These are phyloP conservation scores for Tulasnella sp. DNA, from an alignment of 768 basidiomycete genomes.

Conservation along the genomic window DNA sequence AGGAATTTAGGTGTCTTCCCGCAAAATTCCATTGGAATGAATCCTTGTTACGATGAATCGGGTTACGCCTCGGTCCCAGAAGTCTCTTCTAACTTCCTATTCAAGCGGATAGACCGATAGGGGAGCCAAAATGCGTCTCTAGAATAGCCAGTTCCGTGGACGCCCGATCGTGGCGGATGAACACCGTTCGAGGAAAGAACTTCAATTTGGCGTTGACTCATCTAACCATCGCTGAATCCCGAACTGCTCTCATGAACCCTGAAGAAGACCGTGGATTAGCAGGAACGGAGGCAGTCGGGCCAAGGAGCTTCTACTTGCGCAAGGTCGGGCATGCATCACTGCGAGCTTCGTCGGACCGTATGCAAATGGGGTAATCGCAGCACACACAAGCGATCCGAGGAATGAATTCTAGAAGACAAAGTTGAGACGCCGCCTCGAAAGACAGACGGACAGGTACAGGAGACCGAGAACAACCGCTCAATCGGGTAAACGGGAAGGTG, in stretches of 20 bases:
- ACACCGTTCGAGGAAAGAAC: neutral
- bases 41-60: no score
- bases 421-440: neutral
- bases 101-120: neutral
- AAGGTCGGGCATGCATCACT: neutral
- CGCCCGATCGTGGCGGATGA: neutral
- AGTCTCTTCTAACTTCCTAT: neutral
- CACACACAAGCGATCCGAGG: neutral
- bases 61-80: neutral
- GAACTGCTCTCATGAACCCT: neutral
- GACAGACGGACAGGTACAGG: neutral
- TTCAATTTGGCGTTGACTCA: neutral
- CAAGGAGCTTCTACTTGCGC: neutral
- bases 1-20: neutral
- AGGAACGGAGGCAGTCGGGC: neutral
- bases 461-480: neutral
- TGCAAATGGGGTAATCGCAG: neutral
- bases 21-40: neutral
- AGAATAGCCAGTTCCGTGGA: neutral
- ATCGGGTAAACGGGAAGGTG: neutral
- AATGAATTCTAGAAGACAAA: neutral
- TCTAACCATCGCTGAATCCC: neutral
- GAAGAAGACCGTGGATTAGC: neutral
- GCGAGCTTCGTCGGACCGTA: neutral
- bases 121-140: neutral